These are phyloP conservation scores for Cryptococcus depauperatus DNA, from an alignment of 1,284 basidiomycete species.

Conservation along the genomic window DNA sequence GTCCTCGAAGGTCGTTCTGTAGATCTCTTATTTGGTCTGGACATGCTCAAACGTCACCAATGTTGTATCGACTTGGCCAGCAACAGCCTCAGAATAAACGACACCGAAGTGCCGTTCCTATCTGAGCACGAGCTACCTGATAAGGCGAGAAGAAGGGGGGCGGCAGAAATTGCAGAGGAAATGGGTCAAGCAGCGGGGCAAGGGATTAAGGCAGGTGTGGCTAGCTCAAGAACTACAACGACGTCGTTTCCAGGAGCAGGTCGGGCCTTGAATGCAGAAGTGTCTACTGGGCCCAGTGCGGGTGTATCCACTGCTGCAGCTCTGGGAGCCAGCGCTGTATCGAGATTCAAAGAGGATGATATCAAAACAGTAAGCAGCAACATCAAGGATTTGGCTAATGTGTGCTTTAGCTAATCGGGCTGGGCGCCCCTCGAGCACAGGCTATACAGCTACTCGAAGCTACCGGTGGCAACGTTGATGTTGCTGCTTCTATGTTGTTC, in stretches of 20 bases:
- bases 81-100: slow-evolving; percentile 79
- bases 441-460: slow-evolving; percentile 71
- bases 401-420: slow-evolving; percentile 52
- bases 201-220: slow-evolving; percentile 24
- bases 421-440: slow-evolving; percentile 66
- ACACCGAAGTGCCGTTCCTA: slow-evolving; percentile 75
- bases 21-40: slow-evolving; percentile 88
- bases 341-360: slow-evolving; percentile 20
- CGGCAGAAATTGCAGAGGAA: slow-evolving; percentile 26
- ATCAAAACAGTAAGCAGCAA: slow-evolving; percentile 23
- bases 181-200: slow-evolving; percentile 20
- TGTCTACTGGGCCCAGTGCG: slow-evolving; percentile 12
- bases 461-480: slow-evolving; percentile 74
- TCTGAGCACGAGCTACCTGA: slow-evolving; percentile 88
- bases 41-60: slow-evolving; percentile 97
- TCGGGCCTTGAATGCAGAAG: neutral
- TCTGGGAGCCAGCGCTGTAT: slow-evolving; percentile 1
- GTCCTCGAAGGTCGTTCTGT: slow-evolving; percentile 92
- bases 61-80: slow-evolving; percentile 88
- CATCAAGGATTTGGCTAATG: neutral
- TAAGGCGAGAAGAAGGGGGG: slow-evolving; percentile 52
- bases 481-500: slow-evolving; percentile 82
- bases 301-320: neutral
- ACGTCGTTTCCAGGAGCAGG: slow-evolving; percentile 36
- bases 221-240: slow-evolving; percentile 12